These are phyloP conservation scores for Lachnellula occidentalis DNA, from an alignment of 2,329 filamentous ascomycete species.

Conservation along the genomic window DNA sequence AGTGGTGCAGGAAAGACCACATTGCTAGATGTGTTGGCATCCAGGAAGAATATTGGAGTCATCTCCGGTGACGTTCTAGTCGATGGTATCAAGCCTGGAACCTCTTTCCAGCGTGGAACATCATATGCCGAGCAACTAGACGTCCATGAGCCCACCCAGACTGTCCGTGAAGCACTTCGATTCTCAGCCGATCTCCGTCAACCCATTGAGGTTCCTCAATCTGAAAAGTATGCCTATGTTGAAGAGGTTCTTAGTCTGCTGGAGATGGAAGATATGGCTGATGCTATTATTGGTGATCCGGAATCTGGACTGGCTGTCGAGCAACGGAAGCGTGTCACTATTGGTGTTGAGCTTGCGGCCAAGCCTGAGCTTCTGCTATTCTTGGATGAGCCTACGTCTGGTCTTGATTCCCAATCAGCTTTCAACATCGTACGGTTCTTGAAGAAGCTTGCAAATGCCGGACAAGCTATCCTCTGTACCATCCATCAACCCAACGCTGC, in stretches of 20 bases:
- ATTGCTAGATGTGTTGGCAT: slow-evolving; percentile 57
- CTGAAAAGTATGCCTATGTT: slow-evolving; percentile 60
- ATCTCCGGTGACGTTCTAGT: slow-evolving; percentile 58
- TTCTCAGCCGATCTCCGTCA: slow-evolving; percentile 62
- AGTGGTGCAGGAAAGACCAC: slow-evolving; percentile 64
- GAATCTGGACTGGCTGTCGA: slow-evolving; percentile 58
- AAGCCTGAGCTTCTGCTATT: slow-evolving; percentile 55
- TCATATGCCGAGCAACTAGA: slow-evolving; percentile 63
- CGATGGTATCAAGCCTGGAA: slow-evolving; percentile 52
- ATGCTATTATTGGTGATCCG: slow-evolving; percentile 58
- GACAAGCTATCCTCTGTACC: slow-evolving; percentile 64
- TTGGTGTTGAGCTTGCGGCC: slow-evolving; percentile 54
- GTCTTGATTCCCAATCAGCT: slow-evolving; percentile 52
- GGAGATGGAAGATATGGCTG: slow-evolving; percentile 60
- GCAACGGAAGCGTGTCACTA: slow-evolving; percentile 62
- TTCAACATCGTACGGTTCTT: slow-evolving; percentile 58
- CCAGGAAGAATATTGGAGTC: slow-evolving; percentile 59
- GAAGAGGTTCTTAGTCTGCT: slow-evolving; percentile 60
- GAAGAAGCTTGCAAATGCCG: slow-evolving; percentile 52
- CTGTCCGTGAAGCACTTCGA: slow-evolving; percentile 60
- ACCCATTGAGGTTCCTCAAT: slow-evolving; percentile 49
- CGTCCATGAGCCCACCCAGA: slow-evolving; percentile 55
- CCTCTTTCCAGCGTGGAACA: slow-evolving; percentile 57
- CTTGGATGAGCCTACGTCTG: slow-evolving; percentile 54
- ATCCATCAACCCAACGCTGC: slow-evolving; percentile 68